These are phyloP conservation scores for Lagenaria siceraria DNA, from an alignment of 306 rosid species.

Conservation along the genomic window DNA sequence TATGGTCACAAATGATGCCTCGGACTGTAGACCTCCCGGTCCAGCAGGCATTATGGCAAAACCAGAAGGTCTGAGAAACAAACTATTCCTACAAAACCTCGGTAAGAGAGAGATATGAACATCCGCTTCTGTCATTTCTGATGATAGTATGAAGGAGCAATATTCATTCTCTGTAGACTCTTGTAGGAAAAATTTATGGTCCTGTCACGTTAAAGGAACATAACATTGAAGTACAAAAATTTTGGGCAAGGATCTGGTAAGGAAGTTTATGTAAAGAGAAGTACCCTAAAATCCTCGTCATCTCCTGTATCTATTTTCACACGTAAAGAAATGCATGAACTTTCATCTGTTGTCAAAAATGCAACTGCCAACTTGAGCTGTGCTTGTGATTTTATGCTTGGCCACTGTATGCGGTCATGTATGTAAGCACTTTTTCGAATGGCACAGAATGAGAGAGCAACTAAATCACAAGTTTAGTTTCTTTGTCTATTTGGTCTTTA, in stretches of 20 bases:
- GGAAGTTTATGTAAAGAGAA: neutral
- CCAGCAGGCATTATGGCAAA: constrained; percentile 18
- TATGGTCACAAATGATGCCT: constrained; percentile 12
- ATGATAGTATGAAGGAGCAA: constrained; percentile 15
- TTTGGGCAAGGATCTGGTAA: neutral
- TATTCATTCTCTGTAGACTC: constrained; percentile 11
- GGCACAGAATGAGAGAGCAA: neutral
- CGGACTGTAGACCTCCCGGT: constrained; percentile 2
- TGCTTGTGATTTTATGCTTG: neutral
- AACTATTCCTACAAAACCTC: neutral
- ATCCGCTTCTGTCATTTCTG: neutral
- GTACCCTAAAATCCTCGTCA: neutral
- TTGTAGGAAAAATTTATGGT: constrained; percentile 8
- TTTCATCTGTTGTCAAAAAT: neutral
- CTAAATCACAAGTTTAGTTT: neutral
- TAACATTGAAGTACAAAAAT: neutral
- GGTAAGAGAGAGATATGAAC: neutral
- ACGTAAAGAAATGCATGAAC: neutral
- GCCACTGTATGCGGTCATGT: constrained; percentile 6
- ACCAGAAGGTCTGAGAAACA: constrained; percentile 7
- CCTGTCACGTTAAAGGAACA: constrained; percentile 4
- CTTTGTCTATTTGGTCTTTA: too few species aligned
- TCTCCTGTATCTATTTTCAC: neutral
- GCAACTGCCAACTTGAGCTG: neutral
- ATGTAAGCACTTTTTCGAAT: neutral